Evolutionary conservation across 2,329 filamentous ascomycete species (phyloP).

Genomic region (Aspergillus vadensis): DNA sequence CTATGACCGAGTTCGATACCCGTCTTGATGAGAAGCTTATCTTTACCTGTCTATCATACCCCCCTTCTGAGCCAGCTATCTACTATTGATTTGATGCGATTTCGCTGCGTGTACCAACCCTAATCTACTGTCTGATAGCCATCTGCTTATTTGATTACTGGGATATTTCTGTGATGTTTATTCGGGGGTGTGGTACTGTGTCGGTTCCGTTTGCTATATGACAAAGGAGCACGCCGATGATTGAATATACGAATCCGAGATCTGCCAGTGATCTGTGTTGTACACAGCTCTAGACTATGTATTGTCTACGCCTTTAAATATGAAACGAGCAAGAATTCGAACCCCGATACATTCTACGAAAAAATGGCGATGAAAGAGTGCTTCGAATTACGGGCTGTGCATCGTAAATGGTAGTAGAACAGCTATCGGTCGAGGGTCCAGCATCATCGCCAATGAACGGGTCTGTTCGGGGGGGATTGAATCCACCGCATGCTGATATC

Average conservation of each 20-base stretch:
- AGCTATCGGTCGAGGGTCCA: neutral
- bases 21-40: constrained; percentile 19
- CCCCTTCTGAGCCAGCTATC: constrained; percentile 14
- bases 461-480: neutral
- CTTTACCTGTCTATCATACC: constrained; percentile 24
- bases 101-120: neutral
- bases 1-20: constrained; percentile 22
- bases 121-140: constrained; percentile 3
- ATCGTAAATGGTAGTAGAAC: neutral
- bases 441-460: neutral
- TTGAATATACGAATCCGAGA: neutral
- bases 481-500: constrained; percentile 1
- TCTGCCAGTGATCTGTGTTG: neutral
- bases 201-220: neutral
- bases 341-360: neutral
- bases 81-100: constrained; percentile 12
- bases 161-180: neutral
- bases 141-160: neutral
- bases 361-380: too few species aligned
- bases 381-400: too few species aligned
- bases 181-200: neutral
- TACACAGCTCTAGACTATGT: neutral
- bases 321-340: neutral
- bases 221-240: neutral
- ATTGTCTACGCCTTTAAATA: neutral